Conservation (phyloP, 306 rosid genomes). For the Dryas alaskensis region DNA sequence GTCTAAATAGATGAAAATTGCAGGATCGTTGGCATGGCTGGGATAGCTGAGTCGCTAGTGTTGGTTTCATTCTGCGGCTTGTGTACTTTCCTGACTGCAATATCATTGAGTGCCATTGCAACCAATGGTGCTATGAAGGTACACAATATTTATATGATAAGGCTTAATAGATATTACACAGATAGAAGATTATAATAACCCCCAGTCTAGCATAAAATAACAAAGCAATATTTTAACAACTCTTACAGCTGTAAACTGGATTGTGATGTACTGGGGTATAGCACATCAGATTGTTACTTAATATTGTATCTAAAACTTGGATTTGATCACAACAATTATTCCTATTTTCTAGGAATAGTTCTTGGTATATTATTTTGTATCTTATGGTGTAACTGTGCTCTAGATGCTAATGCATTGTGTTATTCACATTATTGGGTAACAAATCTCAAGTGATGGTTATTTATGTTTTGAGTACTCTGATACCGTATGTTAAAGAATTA, state of each 20-base stretch:
- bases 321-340: not conserved
- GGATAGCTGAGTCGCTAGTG: constrained; percentile 68
- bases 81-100: constrained; percentile 92
- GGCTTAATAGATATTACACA: not conserved
- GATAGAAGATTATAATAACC: not conserved
- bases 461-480: not conserved
- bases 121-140: constrained; percentile 99
- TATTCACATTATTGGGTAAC: not conserved
- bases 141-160: constrained; percentile 18
- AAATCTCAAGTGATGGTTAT: not conserved
- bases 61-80: constrained; percentile 81
- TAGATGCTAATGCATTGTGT: not conserved
- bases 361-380: constrained; percentile 9
- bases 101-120: constrained; percentile 97
- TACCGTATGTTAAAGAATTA: not conserved
- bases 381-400: not conserved
- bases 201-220: not conserved
- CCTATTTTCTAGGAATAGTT: not conserved
- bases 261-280: not conserved
- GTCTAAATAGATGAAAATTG: constrained; percentile 32
- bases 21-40: constrained; percentile 99
- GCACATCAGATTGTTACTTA: not conserved
- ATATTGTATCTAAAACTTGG: not conserved
- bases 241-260: not conserved
- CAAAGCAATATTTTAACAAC: not conserved